These are phyloP conservation scores for Mitragyna speciosa DNA, from an alignment of 257 asterid genomes.

Conservation along the genomic window DNA sequence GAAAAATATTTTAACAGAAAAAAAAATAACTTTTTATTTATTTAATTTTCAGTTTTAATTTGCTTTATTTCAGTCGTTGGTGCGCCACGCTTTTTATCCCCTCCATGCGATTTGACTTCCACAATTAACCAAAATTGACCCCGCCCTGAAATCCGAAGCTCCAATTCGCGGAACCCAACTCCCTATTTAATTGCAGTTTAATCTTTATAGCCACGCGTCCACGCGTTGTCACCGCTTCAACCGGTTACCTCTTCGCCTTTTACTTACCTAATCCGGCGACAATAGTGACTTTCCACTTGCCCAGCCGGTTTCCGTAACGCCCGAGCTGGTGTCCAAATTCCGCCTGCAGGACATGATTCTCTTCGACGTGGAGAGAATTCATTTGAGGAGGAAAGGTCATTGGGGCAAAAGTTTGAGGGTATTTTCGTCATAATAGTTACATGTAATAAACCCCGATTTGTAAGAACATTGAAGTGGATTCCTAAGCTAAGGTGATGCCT, in stretches of 20 bases:
- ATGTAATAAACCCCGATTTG: background rate
- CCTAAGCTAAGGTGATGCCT: background rate
- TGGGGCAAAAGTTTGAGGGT: background rate
- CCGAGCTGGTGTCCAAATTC: background rate
- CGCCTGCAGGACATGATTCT: background rate
- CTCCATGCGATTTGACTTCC: slow-evolving; percentile 20
- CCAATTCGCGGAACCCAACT: slow-evolving; percentile 41
- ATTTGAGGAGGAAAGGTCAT: slow-evolving; percentile 1
- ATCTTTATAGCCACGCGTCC: slow-evolving; percentile 22
- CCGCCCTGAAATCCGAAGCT: slow-evolving; percentile 27
- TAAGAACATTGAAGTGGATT: background rate
- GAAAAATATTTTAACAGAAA: no score
- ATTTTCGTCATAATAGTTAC: background rate
- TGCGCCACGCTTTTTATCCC: background rate
- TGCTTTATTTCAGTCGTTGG: slow-evolving; percentile 1
- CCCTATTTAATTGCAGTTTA: slow-evolving; percentile 28
- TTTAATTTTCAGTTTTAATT: background rate
- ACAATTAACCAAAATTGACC: slow-evolving; percentile 38
- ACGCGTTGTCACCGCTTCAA: slow-evolving; percentile 16
- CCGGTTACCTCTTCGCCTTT: slow-evolving; percentile 8
- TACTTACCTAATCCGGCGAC: slow-evolving; percentile 5
- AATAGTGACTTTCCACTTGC: slow-evolving; percentile 9
- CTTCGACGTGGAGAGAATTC: background rate
- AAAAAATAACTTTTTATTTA: no score
- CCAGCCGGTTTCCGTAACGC: slow-evolving; percentile 14